Evolutionary conservation across 1,284 basidiomycete genomes (phyloP), one percentile per base, ranked within the genome.

Genomic region (Mycena sp.): DNA sequence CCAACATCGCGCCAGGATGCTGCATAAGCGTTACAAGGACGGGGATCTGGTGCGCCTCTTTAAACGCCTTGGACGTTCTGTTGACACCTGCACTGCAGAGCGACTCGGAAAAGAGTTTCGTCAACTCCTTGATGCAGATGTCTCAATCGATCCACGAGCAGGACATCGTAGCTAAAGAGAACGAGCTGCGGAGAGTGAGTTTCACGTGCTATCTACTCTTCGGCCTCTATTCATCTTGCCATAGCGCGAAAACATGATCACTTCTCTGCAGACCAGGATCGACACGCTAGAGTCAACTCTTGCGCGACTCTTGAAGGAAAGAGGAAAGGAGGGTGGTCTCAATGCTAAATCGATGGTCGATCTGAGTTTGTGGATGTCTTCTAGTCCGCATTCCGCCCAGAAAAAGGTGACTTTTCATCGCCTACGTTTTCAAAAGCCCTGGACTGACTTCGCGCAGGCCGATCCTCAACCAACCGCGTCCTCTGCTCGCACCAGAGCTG

Each of bases 101-200:
- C 46, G 79, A 83, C 44, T 68, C 77, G 17, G 85, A 87, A 69
- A 83, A 78, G 67, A 77, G 72, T 6, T 78, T 87, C 50, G 80
- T 84, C 14, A 72, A 77, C 46, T 72, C 75, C 46, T 67, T 87
- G 37, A 77, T 83, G 64, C 74, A 74, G 45, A 72, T 80, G 48
- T 76, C 81, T 9, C 76, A 80, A 55, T 74, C 78, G 14, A 72
- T 81, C 30, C 79, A 85, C 65, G 85, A 85, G 67, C 78, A 83
- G 51, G 80, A 82, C 23, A 74, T 81, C 28, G 78, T 85, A 21
- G 78, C 74, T 38, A 87, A 85, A 70, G 77, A 77, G 49, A 84
- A 87, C 65, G 84, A 86, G 56, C 77, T 87, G 29, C 81, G 81
- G 63, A 73, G 80, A 65, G 86, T 85, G 64, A 32, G 76, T 76